Base-by-base conservation (phyloP, 345 rosid genomes). In the Viola odorata region DNA sequence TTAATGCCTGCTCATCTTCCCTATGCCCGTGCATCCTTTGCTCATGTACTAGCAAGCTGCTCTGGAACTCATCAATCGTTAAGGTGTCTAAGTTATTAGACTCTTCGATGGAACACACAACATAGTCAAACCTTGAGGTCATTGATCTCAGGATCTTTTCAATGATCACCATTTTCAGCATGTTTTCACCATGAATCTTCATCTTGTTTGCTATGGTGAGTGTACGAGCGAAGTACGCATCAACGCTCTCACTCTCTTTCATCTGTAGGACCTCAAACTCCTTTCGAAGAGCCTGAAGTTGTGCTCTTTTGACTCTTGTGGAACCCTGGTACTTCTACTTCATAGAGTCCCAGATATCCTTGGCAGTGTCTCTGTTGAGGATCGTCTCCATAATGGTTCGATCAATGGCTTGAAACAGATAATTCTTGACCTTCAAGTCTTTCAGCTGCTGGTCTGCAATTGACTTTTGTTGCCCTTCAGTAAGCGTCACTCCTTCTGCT, bases 71-170 rank as follows among this genome's bases (percentile, higher is more conserved):
- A 53, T 53, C 40, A 9, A 53, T 53, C 1, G 57, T 10, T 36
- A 53, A 23, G 13, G 15, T 53, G 6, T 32, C 10, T 10, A 3
- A 14, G 3, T 50, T 14, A 50, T 50, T 50, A 14, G 53, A 50
- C 6, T 50, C 53, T 50, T 50, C 53, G 10, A 53, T 12, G 0
- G 40, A 23, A 23, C 39, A 32, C n/a, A 53, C 57, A 10, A 53
- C 57, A 36, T 53, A 53, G 6, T 53, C 12, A 6, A 53, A 53
- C 5, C 10, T 53, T 9, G 41, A 53, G 41, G 57, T 53, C 57
- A 53, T 23, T 53, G 41, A 53, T 12, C 57, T 53, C 39, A 53
- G 9, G 6, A 53, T 53, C 13, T 53, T 53, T 12, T 53, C 57
- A 53, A 53, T 7, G 14, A 53, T 53, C 40, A 53, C 53, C 41